Percentiles rank a stretch among this genome's conserved stretches.
phyloP scores from a whole-genome alignment of 257 asterid genomes.

The Rehmannia glutinosa region DNA sequence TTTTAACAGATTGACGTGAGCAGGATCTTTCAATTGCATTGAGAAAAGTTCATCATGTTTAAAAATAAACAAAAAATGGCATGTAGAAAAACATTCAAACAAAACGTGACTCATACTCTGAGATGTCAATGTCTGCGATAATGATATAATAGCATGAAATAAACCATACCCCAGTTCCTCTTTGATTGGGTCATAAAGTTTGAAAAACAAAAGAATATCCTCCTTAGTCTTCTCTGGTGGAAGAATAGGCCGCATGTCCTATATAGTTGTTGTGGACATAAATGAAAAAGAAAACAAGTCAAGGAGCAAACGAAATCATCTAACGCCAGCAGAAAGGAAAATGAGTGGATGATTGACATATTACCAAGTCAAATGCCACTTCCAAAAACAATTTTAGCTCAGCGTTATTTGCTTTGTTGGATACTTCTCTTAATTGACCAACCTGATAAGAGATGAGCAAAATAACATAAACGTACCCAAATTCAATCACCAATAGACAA shows the following conservation, averaged over 20 bases:
- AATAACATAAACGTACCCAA: conserved; percentile 6
- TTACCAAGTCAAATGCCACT: conserved; percentile 64
- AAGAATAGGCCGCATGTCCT: conserved; percentile 63
- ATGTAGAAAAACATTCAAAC: not conserved
- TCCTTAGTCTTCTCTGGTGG: conserved; percentile 64
- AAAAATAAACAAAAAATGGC: not conserved
- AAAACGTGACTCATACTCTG: not conserved
- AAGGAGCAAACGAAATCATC: conserved; percentile 5
- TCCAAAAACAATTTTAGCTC: conserved; percentile 75
- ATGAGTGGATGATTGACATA: conserved; percentile 5
- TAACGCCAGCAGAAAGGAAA: conserved; percentile 11
- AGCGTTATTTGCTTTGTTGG: conserved; percentile 62
- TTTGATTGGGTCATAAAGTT: conserved; percentile 65
- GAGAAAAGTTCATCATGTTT: not conserved
- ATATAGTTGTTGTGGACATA: conserved; percentile 9
- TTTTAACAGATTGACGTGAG: not conserved
- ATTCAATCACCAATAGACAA: not conserved
- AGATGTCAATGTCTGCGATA: not conserved
- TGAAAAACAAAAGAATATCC: conserved; percentile 71
- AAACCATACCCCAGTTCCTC: conserved; percentile 55
- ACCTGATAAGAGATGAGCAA: conserved; percentile 40
- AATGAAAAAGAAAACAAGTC: conserved; percentile 1
- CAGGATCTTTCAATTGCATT: not conserved
- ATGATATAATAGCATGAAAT: conserved; percentile 13
- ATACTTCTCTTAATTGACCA: conserved; percentile 73